Evolutionary conservation across 176 grass and related monocot genomes (phyloP), one percentile per base, ranked within the genome.

Genomic region (Calamus simplicifolius): DNA sequence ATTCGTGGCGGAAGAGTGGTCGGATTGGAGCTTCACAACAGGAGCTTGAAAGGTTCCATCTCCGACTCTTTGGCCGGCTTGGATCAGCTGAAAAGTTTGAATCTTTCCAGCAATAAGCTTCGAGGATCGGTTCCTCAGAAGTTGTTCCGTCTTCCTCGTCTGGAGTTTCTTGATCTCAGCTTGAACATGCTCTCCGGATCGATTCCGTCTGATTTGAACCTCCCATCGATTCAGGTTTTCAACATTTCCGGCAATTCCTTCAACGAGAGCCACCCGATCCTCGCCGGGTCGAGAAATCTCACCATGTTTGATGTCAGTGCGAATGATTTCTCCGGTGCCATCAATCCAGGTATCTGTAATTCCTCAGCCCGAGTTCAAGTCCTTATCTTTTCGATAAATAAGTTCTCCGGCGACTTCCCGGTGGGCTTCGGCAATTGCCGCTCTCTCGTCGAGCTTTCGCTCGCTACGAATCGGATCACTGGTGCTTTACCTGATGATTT

Each of bases 91-190:
- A 73, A 58, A 13, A 18, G 3, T 16, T 77, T 95, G 4, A 77
- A 95, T 63, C 82, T 97, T 73, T 91, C 84, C 31, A 43, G 67
- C 27, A 88, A 97, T 73, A 62, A 16, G 19, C 68, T 97, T 3
- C 50, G 12, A 18, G 93, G 84, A 26, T 29, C 25, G 7, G 48
- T 63, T 15, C 81, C 81, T 14, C 52, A 21, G 16, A 53, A n/a
- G 19, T 78, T 97, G 18, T 65, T 64, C 62, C 48, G 26, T 18
- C 69, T 97, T 13, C 7, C 48, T 16, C 60, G 52, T 27, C 62
- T 97, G 58, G 75, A 76, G 49, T 28, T 48, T n/a, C 78, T 97
- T 69, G 69, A 97, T 80, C 84, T 97, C 69, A 97, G 93, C 77
- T 29, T 5, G 27, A 97, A 97, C 69, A 52, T 1, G 50, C 77